Conservation (phyloP, 2,329 filamentous ascomycete genomes). For the Aureobasidium sp. region DNA sequence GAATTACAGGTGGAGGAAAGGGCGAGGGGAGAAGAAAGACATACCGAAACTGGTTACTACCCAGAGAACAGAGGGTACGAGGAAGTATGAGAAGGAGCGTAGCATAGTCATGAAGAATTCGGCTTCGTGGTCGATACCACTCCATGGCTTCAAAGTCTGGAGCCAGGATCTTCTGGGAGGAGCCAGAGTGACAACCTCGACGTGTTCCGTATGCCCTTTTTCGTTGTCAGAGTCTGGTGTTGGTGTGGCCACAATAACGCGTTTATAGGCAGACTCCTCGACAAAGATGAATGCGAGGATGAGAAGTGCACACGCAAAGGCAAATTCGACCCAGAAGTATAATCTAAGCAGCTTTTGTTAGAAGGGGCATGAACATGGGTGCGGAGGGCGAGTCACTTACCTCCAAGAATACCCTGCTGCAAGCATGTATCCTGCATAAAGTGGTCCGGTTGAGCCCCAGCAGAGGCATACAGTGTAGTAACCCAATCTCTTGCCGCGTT, state of each 20-base stretch:
- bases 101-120: slow-evolving; percentile 29
- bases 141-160: slow-evolving; percentile 26
- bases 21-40: background rate
- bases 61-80: slow-evolving; percentile 30
- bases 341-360: slow-evolving; percentile 22
- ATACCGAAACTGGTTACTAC: slow-evolving; percentile 27
- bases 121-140: slow-evolving; percentile 25
- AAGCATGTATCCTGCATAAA: slow-evolving; percentile 55
- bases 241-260: slow-evolving; percentile 11
- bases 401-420: slow-evolving; percentile 50
- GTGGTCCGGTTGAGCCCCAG: slow-evolving; percentile 46
- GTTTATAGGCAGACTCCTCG: slow-evolving; percentile 50
- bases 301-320: slow-evolving; percentile 39
- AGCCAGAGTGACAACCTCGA: slow-evolving; percentile 20
- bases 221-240: background rate
- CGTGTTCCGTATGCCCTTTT: slow-evolving; percentile 17
- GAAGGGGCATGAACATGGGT: background rate
- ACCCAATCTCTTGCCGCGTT: slow-evolving; percentile 43
- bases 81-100: slow-evolving; percentile 28
- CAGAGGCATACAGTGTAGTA: slow-evolving; percentile 54
- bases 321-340: slow-evolving; percentile 53
- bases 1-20: too few relatives aligned
- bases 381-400: background rate
- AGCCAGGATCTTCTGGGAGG: slow-evolving; percentile 24
- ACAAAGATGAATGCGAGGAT: slow-evolving; percentile 49